These are phyloP conservation scores for Termitomyces sp. DNA, from an alignment of 768 basidiomycete species.

Conservation along the genomic window DNA sequence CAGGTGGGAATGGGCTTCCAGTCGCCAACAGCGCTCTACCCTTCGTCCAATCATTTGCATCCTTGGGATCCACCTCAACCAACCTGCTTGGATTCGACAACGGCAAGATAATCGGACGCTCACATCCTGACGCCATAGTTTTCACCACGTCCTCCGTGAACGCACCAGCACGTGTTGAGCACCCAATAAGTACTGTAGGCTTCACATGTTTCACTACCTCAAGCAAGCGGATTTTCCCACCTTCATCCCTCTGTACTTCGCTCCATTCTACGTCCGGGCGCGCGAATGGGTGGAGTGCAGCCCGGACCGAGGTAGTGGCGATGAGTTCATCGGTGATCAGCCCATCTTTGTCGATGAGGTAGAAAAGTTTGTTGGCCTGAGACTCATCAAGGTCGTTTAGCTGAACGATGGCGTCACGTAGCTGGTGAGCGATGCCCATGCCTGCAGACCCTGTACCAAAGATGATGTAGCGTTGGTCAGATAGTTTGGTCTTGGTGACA, in stretches of 20 bases:
- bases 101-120: conserved; percentile 81
- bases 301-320: conserved; percentile 37
- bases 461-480: conserved; percentile 74
- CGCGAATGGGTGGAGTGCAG: conserved; percentile 51
- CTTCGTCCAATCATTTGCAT: conserved; percentile 74
- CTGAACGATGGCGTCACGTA: conserved; percentile 72
- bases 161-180: conserved; percentile 72
- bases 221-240: conserved; percentile 48
- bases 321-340: conserved; percentile 47
- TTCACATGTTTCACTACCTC: conserved; percentile 69
- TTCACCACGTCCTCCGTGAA: conserved; percentile 73
- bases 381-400: conserved; percentile 45
- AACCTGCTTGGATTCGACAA: conserved; percentile 78
- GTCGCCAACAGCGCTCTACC: conserved; percentile 81
- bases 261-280: conserved; percentile 57
- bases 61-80: conserved; percentile 70
- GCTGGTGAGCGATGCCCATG: conserved; percentile 71
- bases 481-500: conserved; percentile 59
- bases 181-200: conserved; percentile 84
- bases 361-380: conserved; percentile 67
- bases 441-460: conserved; percentile 85
- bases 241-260: conserved; percentile 28
- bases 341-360: conserved; percentile 68
- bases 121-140: conserved; percentile 64
- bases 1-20: conserved; percentile 79